Base-by-base conservation (phyloP, 23 red algal species). In the Gracilaria gracilis region DNA sequence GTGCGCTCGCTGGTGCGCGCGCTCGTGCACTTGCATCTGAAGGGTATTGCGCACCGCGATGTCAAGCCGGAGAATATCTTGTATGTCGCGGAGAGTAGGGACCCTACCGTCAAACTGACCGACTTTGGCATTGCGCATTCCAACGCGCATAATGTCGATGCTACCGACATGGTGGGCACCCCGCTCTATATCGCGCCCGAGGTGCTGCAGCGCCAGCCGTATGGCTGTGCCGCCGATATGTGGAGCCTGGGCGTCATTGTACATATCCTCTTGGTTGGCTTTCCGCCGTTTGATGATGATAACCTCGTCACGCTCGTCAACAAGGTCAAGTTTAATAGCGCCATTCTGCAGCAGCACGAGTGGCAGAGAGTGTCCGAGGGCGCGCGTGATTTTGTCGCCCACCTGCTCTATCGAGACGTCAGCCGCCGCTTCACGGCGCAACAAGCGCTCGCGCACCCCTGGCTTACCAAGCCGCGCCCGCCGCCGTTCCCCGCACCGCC, bases 31-130 rank as follows among this genome's bases (percentile, higher is more conserved):
- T 57, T 88, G 35, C 91, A 98, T 38, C 57, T 53, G 21, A 58
- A 82, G 28, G 82, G 90, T 0, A 89, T 98, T 76, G 86, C 93
- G 24, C 96, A 98, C 58, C 91, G 96, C 75, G 96, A 98, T 72
- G 81, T 98, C 61, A 98, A 98, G 70, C 96, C 96, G 21, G 96
- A 98, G 80, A 98, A 98, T 64, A 70, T 98, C 49, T 39, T 98
- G 62, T 93, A 87, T 87, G 85, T 78, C 21, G 77, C 87, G 16
- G 42, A 86, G 8, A 83, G 64, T 51, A 48, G 37, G 47, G 96
- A 94, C 51, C 80, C 91, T 29, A 83, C 82, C 24, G 62, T 98
- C 0, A 95, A 94, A 58, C 82, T 93, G 21, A 95, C 93, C 31
- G 96, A 98, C 76, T 98, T 98, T 93, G 96, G 96, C 49, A 85